These are phyloP conservation scores for Alternaria longipes DNA, from an alignment of 2,329 filamentous ascomycete species.

Conservation along the genomic window DNA sequence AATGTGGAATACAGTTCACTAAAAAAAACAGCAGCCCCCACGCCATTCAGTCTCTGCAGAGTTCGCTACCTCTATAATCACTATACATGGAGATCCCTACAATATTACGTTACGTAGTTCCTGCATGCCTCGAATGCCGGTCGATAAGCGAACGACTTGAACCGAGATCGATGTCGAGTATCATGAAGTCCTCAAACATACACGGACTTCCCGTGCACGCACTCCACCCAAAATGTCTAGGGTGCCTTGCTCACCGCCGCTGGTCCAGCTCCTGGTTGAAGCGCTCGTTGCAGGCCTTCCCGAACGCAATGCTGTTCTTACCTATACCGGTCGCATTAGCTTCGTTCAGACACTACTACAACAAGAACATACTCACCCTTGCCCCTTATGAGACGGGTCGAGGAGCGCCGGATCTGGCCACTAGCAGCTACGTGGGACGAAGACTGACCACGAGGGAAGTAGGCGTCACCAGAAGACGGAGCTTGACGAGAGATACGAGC, in stretches of 20 bases:
- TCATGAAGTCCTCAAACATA: neutral
- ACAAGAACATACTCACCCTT: conserved; percentile 8
- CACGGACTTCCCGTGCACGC: neutral
- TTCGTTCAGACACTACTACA: neutral
- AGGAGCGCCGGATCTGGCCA: neutral
- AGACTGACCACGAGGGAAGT: conserved; percentile 7
- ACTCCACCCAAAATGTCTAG: neutral
- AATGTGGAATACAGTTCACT: neutral
- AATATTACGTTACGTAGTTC: neutral
- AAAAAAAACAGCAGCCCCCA: neutral
- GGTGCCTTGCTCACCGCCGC: neutral
- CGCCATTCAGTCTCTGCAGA: neutral
- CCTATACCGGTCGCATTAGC: conserved; percentile 7
- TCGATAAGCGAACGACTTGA: neutral
- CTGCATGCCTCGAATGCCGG: neutral
- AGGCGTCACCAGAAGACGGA: neutral
- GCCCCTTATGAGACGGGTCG: conserved; percentile 15
- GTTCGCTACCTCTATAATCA: neutral
- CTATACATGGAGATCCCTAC: neutral
- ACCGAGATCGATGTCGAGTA: neutral
- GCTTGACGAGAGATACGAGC: neutral
- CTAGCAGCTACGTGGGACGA: neutral
- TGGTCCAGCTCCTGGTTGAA: conserved; percentile 18
- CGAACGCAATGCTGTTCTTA: conserved; percentile 11
- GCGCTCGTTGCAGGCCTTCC: conserved; percentile 12